Conservation (phyloP, 75 land plant genomes). For the Cupressus sempervirens region DNA sequence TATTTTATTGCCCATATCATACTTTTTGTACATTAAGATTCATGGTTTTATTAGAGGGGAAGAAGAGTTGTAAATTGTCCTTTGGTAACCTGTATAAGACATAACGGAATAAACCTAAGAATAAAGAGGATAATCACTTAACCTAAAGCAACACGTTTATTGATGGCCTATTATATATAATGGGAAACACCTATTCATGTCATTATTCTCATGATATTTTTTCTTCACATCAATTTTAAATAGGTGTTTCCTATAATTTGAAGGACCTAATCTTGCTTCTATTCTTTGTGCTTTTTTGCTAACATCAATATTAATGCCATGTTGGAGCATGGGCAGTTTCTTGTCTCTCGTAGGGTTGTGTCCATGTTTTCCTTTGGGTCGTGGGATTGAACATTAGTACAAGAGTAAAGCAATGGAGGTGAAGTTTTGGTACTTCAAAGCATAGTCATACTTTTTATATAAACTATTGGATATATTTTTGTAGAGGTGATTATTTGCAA, state of each 20-base stretch:
- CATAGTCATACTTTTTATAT: background rate
- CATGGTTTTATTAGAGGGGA: no score
- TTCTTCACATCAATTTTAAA: background rate
- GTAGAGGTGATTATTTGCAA: background rate
- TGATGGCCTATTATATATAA: background rate
- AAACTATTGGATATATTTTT: background rate
- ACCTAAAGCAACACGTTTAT: conserved; percentile 1
- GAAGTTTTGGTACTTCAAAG: background rate
- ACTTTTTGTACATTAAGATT: no score
- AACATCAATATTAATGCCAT: background rate
- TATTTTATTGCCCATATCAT: no score
- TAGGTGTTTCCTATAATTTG: background rate
- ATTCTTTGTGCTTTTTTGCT: background rate
- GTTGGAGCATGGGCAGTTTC: background rate
- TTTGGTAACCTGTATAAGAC: no score
- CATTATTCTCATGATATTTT: background rate
- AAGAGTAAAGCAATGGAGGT: background rate
- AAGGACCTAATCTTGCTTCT: background rate
- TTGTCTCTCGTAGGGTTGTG: background rate
- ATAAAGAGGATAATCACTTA: no score
- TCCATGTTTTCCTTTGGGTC: background rate
- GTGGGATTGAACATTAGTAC: background rate
- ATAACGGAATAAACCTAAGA: no score
- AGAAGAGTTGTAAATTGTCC: no score
- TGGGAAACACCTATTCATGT: background rate